Evolutionary conservation across 2,329 filamentous ascomycete genomes (phyloP).

Genomic region (Phyllachora maydis): DNA sequence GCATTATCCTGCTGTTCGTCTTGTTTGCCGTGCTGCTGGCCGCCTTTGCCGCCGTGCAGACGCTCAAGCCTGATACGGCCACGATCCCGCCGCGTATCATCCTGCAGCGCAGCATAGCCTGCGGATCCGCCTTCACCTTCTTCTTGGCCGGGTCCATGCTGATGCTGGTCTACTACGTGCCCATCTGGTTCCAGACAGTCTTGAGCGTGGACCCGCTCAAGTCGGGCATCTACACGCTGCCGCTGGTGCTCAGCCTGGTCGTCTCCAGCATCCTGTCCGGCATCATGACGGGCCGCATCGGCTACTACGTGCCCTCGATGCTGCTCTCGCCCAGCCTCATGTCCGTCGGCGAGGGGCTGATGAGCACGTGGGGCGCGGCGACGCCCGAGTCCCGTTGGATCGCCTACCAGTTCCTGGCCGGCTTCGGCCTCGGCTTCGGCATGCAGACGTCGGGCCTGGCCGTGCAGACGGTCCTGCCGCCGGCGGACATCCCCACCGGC

Average conservation of each 20-base stretch:
- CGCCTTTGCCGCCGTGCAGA: conserved; percentile 28
- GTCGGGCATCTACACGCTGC: conserved; percentile 35
- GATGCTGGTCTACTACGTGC: conserved; percentile 30
- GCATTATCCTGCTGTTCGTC: conserved; percentile 30
- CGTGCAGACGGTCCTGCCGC: conserved; percentile 29
- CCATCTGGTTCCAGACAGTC: conserved; percentile 37
- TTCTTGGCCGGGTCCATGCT: conserved; percentile 29
- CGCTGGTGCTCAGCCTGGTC: conserved; percentile 32
- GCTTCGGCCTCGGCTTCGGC: conserved; percentile 35
- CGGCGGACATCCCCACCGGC: conserved; percentile 30
- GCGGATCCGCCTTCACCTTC: conserved; percentile 19
- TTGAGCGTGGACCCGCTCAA: conserved; percentile 27
- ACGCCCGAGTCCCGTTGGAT: conserved; percentile 33
- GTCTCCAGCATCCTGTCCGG: conserved; percentile 27
- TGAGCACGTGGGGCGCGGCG: conserved; percentile 29
- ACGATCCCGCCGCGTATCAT: conserved; percentile 34
- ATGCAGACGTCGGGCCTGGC: conserved; percentile 37
- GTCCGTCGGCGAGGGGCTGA: conserved; percentile 30
- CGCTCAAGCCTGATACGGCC: conserved; percentile 30
- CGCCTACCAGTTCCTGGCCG: conserved; percentile 34
- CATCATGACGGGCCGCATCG: conserved; percentile 25
- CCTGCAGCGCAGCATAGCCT: conserved; percentile 30
- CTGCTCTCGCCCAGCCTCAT: conserved; percentile 25
- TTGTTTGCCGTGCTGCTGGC: conserved; percentile 23
- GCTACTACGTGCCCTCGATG: conserved; percentile 40